Evolutionary conservation across 2,329 filamentous ascomycete genomes (phyloP).

Genomic region (Venturia pyrina): DNA sequence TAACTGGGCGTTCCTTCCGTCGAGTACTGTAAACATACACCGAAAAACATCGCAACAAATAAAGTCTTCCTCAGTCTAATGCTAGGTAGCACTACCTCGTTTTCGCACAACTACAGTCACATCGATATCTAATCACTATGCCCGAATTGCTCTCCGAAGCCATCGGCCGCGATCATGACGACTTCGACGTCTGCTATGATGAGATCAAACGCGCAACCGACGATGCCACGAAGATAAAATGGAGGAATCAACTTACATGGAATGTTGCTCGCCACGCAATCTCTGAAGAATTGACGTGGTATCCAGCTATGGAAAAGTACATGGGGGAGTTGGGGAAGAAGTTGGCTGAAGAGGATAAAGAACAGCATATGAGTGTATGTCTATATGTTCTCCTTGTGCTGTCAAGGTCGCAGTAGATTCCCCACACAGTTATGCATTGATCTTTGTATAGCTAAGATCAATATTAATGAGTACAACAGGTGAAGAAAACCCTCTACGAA

Average conservation of each 20-base stretch:
- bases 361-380: conserved; percentile 15
- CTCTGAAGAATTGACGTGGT: conserved; percentile 15
- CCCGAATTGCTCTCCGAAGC: conserved; percentile 15
- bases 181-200: conserved; percentile 15
- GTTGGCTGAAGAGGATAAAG: conserved; percentile 13
- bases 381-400: background rate
- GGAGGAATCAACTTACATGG: conserved; percentile 16
- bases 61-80: no score
- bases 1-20: no score
- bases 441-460: no score
- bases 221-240: conserved; percentile 13
- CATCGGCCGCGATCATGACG: conserved; percentile 16
- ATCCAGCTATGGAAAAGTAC: conserved; percentile 16
- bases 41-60: background rate
- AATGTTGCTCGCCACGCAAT: conserved; percentile 16
- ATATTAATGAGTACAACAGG: background rate
- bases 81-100: no score
- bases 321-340: conserved; percentile 15
- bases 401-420: no score
- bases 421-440: no score
- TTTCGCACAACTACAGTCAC: no score
- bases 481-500: background rate
- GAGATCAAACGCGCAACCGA: conserved; percentile 13
- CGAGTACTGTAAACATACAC: no score
- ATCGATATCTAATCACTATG: background rate